Percentiles rank a stretch among this genome's conserved stretches.
Conservation (phyloP, 192 early-diverging fungal genomes). For the Jimgerdemannia flammicorona region DNA sequence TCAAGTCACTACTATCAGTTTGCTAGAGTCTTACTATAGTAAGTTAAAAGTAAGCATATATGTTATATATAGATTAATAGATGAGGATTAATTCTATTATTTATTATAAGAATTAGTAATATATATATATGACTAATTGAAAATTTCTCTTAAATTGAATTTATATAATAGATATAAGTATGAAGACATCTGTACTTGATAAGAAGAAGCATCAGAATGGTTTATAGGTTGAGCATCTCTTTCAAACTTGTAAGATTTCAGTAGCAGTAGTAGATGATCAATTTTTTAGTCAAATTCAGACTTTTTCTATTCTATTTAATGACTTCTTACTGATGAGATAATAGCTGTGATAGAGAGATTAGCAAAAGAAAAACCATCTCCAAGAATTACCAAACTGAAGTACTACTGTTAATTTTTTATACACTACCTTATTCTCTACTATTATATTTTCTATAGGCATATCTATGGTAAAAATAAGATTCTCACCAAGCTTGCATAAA, state of each 20-base stretch:
- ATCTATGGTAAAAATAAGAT: background rate
- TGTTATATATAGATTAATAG: background rate
- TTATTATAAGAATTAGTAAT: too few relatives aligned
- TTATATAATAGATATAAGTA: background rate
- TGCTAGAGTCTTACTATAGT: conserved; percentile 14
- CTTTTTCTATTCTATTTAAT: too few relatives aligned
- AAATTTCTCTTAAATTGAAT: too few relatives aligned
- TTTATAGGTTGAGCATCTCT: background rate
- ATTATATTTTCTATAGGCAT: background rate
- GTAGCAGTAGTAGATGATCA: background rate
- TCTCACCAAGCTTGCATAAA: background rate
- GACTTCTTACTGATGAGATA: too few relatives aligned
- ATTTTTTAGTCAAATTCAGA: background rate
- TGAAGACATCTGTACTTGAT: background rate
- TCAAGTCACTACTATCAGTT: conserved; percentile 8
- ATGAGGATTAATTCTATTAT: too few relatives aligned
- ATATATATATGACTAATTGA: too few relatives aligned
- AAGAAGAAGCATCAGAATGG: background rate
- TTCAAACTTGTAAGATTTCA: background rate
- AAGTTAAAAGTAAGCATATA: background rate
- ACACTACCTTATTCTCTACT: background rate
- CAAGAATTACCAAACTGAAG: background rate
- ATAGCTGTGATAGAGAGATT: background rate
- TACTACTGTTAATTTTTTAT: background rate
- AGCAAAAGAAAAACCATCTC: background rate